Conservation (phyloP, 2,329 filamentous ascomycete species). For the Alternaria dauci region DNA sequence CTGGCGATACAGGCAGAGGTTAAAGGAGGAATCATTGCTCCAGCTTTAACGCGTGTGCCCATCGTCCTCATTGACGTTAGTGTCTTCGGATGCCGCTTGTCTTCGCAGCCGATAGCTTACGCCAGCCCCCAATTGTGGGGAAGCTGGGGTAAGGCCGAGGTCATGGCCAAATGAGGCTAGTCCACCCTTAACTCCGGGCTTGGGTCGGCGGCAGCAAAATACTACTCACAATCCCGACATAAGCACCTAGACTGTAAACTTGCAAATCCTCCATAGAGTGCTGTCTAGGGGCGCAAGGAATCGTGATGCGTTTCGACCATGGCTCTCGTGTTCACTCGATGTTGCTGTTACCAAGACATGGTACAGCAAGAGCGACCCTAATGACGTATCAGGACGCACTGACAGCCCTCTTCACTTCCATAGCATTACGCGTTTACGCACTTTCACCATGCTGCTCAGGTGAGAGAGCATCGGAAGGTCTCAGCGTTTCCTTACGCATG, state of each 20-base stretch:
- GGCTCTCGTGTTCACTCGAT: not conserved
- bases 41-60: conserved; percentile 8
- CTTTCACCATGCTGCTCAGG: not conserved
- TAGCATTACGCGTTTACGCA: not conserved
- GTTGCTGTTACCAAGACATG: not conserved
- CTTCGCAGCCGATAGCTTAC: conserved; percentile 2
- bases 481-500: too few species aligned
- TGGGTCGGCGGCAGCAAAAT: not conserved
- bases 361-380: conserved; percentile 5
- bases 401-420: conserved; percentile 15
- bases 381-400: not conserved
- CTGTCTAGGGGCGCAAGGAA: not conserved
- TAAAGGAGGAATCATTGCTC: not conserved
- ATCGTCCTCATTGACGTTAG: conserved; percentile 8
- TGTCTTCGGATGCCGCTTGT: conserved; percentile 7
- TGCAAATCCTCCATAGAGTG: not conserved
- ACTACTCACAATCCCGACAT: not conserved
- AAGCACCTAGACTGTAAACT: not conserved
- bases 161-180: conserved; percentile 14
- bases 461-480: not conserved
- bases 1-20: not conserved
- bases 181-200: not conserved
- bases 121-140: conserved; percentile 18
- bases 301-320: not conserved
- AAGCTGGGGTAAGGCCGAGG: conserved; percentile 27